A percentile compares a stretch with the other conserved stretches of the same genome.
Conservation (phyloP, 129 eudicot species). For the Arctium minus region DNA sequence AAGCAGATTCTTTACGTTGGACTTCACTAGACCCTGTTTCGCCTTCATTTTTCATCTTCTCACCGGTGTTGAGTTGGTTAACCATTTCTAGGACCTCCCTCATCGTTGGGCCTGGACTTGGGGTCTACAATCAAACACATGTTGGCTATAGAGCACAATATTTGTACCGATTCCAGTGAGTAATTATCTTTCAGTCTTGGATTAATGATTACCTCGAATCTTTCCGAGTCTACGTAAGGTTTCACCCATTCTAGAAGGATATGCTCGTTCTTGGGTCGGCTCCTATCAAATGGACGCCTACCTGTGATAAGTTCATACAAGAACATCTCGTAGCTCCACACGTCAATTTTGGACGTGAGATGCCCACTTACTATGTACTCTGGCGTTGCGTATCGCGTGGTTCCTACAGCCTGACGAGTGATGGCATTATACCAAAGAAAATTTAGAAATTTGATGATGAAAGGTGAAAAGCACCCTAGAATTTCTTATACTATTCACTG, state of each 20-base stretch:
- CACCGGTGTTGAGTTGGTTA: conserved; percentile 20
- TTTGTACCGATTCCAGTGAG: conserved; percentile 37
- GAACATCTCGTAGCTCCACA: conserved; percentile 58
- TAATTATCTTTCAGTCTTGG: conserved; percentile 47
- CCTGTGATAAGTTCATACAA: conserved; percentile 60
- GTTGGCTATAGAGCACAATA: conserved; percentile 41
- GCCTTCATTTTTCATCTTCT: conserved; percentile 15
- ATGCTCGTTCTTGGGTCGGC: conserved; percentile 49
- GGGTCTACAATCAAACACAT: conserved; percentile 40
- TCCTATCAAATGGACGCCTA: conserved; percentile 47
- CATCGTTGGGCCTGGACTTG: conserved; percentile 59
- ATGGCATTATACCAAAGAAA: neutral
- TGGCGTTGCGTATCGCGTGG: conserved; percentile 57
- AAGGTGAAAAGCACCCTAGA: too few relatives aligned
- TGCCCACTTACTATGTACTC: conserved; percentile 58
- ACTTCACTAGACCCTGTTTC: conserved; percentile 27
- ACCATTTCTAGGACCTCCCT: conserved; percentile 56
- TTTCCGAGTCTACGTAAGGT: conserved; percentile 41
- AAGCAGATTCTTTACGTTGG: conserved; percentile 23
- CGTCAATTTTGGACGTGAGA: conserved; percentile 47
- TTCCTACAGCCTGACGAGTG: conserved; percentile 44
- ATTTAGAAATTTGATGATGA: too few relatives aligned
- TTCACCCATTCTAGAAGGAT: conserved; percentile 57
- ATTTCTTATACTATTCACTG: too few relatives aligned
- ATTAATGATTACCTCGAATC: conserved; percentile 42